A percentile compares a stretch with the other conserved stretches of the same genome.
phyloP scores from a whole-genome alignment of 495 filamentous ascomycete species.

The Aspergillus kassunensis region DNA sequence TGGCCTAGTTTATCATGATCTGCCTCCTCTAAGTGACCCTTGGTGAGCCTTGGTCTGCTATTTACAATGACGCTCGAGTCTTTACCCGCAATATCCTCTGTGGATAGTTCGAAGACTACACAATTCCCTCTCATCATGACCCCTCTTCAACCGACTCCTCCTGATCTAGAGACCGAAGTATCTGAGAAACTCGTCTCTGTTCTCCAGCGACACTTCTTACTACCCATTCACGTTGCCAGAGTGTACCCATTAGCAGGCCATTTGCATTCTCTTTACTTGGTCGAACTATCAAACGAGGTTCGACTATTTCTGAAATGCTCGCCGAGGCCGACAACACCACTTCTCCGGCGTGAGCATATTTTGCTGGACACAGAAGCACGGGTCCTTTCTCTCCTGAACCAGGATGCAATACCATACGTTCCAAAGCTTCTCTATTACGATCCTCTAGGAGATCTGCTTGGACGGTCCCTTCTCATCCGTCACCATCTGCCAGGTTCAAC shows the following conservation, averaged over 20 bases:
- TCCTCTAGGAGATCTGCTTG: conserved; percentile 32
- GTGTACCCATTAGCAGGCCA: conserved; percentile 44
- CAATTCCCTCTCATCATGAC: conserved; percentile 12
- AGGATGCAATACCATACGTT: conserved; percentile 42
- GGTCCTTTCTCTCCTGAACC: conserved; percentile 45
- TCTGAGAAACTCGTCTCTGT: conserved; percentile 36
- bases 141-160: conserved; percentile 13
- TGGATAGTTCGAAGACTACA: neutral
- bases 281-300: conserved; percentile 52
- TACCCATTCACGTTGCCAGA: conserved; percentile 36
- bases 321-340: conserved; percentile 46
- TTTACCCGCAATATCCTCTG: neutral
- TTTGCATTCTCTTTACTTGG: conserved; percentile 49
- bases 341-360: conserved; percentile 56
- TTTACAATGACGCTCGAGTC: neutral
- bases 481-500: conserved; percentile 45
- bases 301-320: conserved; percentile 51
- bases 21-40: neutral
- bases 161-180: conserved; percentile 17
- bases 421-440: conserved; percentile 52
- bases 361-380: conserved; percentile 55
- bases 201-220: conserved; percentile 37
- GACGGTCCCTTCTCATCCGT: conserved; percentile 46
- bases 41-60: neutral
- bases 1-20: neutral